A percentile compares a stretch with the other conserved stretches of the same genome.
These are phyloP conservation scores for Oryza rufipogon DNA, from an alignment of 176 grass and related monocot species.

Conservation along the genomic window DNA sequence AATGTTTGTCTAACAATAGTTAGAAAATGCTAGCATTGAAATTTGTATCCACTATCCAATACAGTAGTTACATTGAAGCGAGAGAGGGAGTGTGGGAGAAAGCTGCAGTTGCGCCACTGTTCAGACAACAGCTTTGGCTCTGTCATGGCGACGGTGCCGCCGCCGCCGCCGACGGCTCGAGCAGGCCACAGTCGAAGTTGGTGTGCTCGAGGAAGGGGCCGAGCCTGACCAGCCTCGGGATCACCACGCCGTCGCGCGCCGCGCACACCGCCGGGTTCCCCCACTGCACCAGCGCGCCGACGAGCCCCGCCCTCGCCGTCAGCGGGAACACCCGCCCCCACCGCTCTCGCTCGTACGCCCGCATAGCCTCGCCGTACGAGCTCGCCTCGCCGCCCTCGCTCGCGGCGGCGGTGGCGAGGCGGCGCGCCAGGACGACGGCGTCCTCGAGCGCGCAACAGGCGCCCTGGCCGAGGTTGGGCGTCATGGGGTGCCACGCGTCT, in stretches of 20 bases:
- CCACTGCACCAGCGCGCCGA: constrained; percentile 89
- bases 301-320: constrained; percentile 63
- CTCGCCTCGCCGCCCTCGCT: neutral
- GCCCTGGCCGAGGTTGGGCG: constrained; percentile 93
- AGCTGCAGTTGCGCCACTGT: too few species aligned
- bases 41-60: too few species aligned
- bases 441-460: constrained; percentile 92
- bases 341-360: constrained; percentile 63
- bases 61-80: neutral
- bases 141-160: constrained; percentile 30
- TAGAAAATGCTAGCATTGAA: too few species aligned
- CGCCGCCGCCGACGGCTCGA: constrained; percentile 36
- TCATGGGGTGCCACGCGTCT: constrained; percentile 99
- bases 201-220: constrained; percentile 82
- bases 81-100: too few species aligned
- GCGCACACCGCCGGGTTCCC: constrained; percentile 78
- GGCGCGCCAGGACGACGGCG: constrained; percentile 71
- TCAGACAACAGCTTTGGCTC: neutral
- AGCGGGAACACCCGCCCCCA: constrained; percentile 82
- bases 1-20: too few species aligned
- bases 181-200: constrained; percentile 78
- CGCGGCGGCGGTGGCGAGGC: constrained; percentile 46
- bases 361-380: constrained; percentile 39
- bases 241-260: constrained; percentile 63
- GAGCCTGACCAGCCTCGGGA: constrained; percentile 79